Percentiles rank a stretch among this genome's conserved stretches.
Evolutionary conservation across 2,329 filamentous ascomycete genomes (phyloP).

Genomic region (Colletotrichum melonis): DNA sequence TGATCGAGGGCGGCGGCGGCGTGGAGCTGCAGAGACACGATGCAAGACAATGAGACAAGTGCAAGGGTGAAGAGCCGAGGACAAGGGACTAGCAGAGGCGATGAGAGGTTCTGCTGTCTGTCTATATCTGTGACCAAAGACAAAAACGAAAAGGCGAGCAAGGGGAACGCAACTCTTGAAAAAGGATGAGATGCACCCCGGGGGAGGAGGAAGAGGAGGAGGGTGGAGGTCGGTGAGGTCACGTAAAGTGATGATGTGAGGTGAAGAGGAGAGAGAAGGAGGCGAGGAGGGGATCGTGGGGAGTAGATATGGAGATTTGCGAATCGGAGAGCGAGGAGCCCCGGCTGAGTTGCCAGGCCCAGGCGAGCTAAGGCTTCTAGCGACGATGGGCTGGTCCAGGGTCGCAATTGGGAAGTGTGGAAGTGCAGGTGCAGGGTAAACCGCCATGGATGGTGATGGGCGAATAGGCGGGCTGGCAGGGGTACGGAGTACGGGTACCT

Average conservation of each 20-base stretch:
- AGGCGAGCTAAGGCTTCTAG: slow-evolving; percentile 16
- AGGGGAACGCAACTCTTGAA: neutral
- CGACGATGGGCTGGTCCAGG: slow-evolving; percentile 11
- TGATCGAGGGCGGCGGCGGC: slow-evolving; percentile 18
- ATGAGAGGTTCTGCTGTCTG: slow-evolving; percentile 9
- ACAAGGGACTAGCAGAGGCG: neutral
- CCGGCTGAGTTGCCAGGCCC: neutral
- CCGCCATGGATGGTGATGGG: neutral
- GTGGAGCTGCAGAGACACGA: slow-evolving; percentile 29
- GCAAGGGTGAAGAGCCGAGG: slow-evolving; percentile 4
- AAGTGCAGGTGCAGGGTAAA: slow-evolving; percentile 1
- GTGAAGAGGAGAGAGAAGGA: slow-evolving; percentile 24
- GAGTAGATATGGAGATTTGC: slow-evolving; percentile 34
- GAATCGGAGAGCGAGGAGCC: slow-evolving; percentile 27
- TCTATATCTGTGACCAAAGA: slow-evolving; percentile 8
- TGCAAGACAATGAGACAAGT: slow-evolving; percentile 34
- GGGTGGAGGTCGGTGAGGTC: slow-evolving; percentile 8
- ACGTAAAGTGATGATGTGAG: slow-evolving; percentile 13
- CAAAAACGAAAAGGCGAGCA: neutral
- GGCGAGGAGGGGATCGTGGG: slow-evolving; percentile 34
- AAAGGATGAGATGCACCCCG: slow-evolving; percentile 1
- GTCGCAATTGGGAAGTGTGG: slow-evolving; percentile 5
- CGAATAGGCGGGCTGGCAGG: slow-evolving; percentile 2
- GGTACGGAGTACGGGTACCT: neutral
- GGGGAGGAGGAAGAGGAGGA: slow-evolving; percentile 4